Conservation (phyloP, 1,139 yeast species). For the Yamadazyma pseudoaaseri region DNA sequence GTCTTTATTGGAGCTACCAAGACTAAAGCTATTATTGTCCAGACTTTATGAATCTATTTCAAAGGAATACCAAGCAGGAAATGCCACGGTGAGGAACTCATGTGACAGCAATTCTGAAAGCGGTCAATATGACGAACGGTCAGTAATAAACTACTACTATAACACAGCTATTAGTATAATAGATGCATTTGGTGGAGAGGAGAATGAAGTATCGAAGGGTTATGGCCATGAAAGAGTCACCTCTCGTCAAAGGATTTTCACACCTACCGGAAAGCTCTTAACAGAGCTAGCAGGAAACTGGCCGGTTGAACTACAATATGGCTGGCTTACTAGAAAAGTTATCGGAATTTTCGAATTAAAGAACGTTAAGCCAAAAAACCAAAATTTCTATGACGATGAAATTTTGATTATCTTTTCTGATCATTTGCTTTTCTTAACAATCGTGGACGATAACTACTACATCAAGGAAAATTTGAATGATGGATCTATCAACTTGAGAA, state of each 20-base stretch:
- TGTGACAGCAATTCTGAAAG: conserved; percentile 1
- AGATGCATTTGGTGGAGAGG: conserved; percentile 66
- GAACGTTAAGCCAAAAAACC: conserved; percentile 26
- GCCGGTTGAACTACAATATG: conserved; percentile 86
- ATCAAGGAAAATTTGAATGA: conserved; percentile 17
- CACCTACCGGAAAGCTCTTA: conserved; percentile 86
- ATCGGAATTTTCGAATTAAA: conserved; percentile 72
- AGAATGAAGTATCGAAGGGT: conserved; percentile 39
- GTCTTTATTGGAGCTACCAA: conserved; percentile 64
- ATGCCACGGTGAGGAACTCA: background rate
- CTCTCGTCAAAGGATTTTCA: conserved; percentile 60
- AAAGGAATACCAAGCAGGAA: conserved; percentile 11
- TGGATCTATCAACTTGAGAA: conserved; percentile 54
- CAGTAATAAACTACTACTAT: conserved; percentile 39
- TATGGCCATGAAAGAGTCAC: conserved; percentile 13
- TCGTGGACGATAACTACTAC: conserved; percentile 42
- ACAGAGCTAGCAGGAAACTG: conserved; percentile 82
- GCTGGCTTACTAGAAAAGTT: conserved; percentile 84
- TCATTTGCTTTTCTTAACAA: conserved; percentile 61
- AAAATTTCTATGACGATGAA: conserved; percentile 35
- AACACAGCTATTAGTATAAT: conserved; percentile 62
- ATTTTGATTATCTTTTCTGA: conserved; percentile 81
- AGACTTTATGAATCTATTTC: conserved; percentile 42
- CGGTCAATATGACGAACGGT: conserved; percentile 7
- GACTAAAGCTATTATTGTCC: conserved; percentile 63